Base-by-base conservation (phyloP, 2,329 filamentous ascomycete genomes). In the Fusarium tuaranense region DNA sequence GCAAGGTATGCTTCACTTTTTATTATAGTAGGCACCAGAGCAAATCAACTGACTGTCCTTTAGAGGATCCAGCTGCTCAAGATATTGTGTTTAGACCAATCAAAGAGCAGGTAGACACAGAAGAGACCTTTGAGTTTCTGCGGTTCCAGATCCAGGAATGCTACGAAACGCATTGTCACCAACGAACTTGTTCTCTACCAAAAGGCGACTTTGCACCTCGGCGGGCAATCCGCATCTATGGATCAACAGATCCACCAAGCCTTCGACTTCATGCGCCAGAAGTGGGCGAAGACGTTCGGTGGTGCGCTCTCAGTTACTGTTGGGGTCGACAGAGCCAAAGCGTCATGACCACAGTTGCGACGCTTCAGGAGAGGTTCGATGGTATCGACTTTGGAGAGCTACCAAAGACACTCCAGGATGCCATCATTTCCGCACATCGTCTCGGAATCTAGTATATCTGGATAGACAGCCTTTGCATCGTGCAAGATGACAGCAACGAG, bases 271-370 rank as follows among this genome's bases (percentile, higher is more conserved):
- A 51, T n/a, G n/a, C 16, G 6, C 41, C 59, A 13, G 59, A 16
- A 7, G 9, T 7, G 5, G 27, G 20, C 1, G 59, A 62, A 46
- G n/a, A 22, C 1, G 8, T 62, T 18, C 59, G 22, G 8, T 62
- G 59, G 59, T 62, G 59, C 16, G 69, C 67, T n/a, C 51, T 71
- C 7, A 71, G 67, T 20, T 71, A 71, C 30, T 69, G 69, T 13
- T 71, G 69, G 69, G 69, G 67, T 7, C 18, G 18, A 2, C 57
- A 63, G 5, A 34, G 48, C 9, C 65, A 69, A 7, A 58, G 46
- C 7, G 65, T 66, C 18, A 36, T 36, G 14, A 71, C 69, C 3
- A 71, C 67, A 2, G 14, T 41, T 9, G 63, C 51, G 1, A 63
- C 59, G 7, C 8, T 71, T 10, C 39, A 16, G 1, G 63, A 66